Conservation (phyloP, 2,329 filamentous ascomycete species). For the Phyllosticta citribraziliensis region DNA sequence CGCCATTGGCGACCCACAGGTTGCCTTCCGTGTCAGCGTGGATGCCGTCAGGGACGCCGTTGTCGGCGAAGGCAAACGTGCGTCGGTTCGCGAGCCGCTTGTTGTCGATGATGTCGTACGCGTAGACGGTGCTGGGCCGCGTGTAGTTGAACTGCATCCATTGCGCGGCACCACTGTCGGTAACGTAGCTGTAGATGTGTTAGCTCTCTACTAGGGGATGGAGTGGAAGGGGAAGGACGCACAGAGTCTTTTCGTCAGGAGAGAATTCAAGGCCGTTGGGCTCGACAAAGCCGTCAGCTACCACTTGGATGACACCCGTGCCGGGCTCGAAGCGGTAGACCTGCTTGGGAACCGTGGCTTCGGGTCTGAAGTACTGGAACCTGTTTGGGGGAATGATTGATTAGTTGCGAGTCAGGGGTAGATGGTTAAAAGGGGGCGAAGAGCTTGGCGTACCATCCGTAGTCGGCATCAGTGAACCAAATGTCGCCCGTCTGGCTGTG, state of each 20-base stretch:
- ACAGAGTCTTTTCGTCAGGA: slow-evolving; percentile 34
- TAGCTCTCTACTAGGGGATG: too few species aligned
- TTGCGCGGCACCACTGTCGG: slow-evolving; percentile 27
- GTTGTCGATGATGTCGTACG: slow-evolving; percentile 31
- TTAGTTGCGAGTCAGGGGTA: slow-evolving; percentile 47
- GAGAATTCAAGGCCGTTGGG: slow-evolving; percentile 38
- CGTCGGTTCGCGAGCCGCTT: slow-evolving; percentile 26
- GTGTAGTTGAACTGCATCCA: slow-evolving; percentile 24
- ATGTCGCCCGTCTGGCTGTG: slow-evolving; percentile 35
- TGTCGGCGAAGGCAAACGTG: slow-evolving; percentile 47
- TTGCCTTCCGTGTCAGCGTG: slow-evolving; percentile 46
- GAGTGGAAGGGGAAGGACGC: slow-evolving; percentile 20
- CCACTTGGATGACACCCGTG: slow-evolving; percentile 31
- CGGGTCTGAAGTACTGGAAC: slow-evolving; percentile 22
- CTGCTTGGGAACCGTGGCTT: slow-evolving; percentile 23
- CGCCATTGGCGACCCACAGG: slow-evolving; percentile 46
- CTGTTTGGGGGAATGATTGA: slow-evolving; percentile 20
- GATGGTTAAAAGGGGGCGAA: slow-evolving; percentile 46
- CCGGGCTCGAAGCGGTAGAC: slow-evolving; percentile 35
- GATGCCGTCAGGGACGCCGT: slow-evolving; percentile 50
- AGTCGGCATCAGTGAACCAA: slow-evolving; percentile 41
- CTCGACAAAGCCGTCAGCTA: slow-evolving; percentile 33
- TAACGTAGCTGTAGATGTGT: slow-evolving; percentile 27
- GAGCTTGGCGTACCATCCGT: slow-evolving; percentile 33
- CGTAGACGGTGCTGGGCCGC: slow-evolving; percentile 33